Evolutionary conservation across 176 grass and related monocot genomes (phyloP), one percentile per base, ranked within the genome.

Genomic region (Thinopyrum elongatum): DNA sequence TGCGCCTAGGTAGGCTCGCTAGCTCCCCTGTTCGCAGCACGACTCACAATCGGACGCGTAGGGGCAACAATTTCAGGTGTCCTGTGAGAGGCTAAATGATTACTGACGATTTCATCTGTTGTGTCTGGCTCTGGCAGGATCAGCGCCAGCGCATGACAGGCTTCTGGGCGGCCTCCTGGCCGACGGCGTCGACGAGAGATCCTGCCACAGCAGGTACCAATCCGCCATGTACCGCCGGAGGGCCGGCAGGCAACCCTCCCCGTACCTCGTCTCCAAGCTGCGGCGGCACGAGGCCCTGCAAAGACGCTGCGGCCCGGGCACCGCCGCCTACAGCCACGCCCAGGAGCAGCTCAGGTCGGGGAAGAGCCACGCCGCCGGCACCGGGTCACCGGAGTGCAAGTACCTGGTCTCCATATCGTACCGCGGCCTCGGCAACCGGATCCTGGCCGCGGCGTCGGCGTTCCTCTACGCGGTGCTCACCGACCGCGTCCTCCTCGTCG

Each of bases 381-480:
- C 8, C 3, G 79, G 8, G 15, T 78, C 75, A 26, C 29, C 33
- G 10, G 89, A 90, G 22, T 97, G 94, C 82, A 89, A 84, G 31
- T 97, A 92, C 75, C 15, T 92, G 1, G 87, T 94, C 17, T 93
- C 84, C 79, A 92, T 88, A 5, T 86, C 88, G 2, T 84, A 83
- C 79, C 30, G 80, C 17, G 94, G 94, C 33, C 61, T 97, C 16
- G 94, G 94, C 22, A 97, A 94, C 83, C 65, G 87, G 23, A 90
- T 97, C 27, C 71, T 97, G 23, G 84, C 91, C 46, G 39, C 82
- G 21, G 89, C 86, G 19, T 90, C 92, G 51, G 84, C 94, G 15
- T 97, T 94, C 88, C 79, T 97, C 2, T 97, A 93, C 62, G 82
- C 94, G 1, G 7, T 97, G 65, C 94, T 97, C 70, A 92, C 92